Evolutionary conservation across 345 rosid genomes (phyloP).

Genomic region (Euclidium syriacum): DNA sequence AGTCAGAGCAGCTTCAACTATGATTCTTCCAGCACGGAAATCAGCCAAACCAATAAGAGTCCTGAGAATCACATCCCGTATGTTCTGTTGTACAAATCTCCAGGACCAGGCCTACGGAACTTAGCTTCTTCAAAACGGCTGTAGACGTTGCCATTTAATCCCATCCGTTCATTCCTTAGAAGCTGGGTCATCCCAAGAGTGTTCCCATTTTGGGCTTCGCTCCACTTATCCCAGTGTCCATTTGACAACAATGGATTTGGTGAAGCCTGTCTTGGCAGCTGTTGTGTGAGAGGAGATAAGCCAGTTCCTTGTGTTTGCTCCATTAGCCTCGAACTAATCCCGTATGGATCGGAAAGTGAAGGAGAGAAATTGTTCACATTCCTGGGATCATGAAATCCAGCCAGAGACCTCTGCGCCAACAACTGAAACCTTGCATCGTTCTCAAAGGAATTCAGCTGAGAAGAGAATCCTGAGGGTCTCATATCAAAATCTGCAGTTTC

Average conservation of each 20-base stretch:
- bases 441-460: slow-evolving; percentile 47
- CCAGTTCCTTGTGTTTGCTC: slow-evolving; percentile 50
- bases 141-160: slow-evolving; percentile 45
- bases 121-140: slow-evolving; percentile 57
- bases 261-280: slow-evolving; percentile 48
- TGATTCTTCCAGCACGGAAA: neutral
- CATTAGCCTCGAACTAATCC: slow-evolving; percentile 51
- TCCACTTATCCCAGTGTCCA: slow-evolving; percentile 79
- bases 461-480: slow-evolving; percentile 45
- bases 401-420: slow-evolving; percentile 61
- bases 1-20: slow-evolving; percentile 2
- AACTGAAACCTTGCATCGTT: slow-evolving; percentile 61
- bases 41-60: slow-evolving; percentile 11
- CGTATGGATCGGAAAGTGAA: slow-evolving; percentile 42
- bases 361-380: slow-evolving; percentile 41
- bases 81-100: slow-evolving; percentile 57
- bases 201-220: slow-evolving; percentile 54
- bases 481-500: slow-evolving; percentile 49
- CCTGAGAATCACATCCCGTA: slow-evolving; percentile 51
- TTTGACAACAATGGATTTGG: slow-evolving; percentile 50
- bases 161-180: slow-evolving; percentile 58
- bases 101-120: slow-evolving; percentile 57
- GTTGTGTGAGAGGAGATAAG: slow-evolving; percentile 44
- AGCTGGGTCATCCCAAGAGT: slow-evolving; percentile 46
- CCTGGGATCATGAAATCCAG: slow-evolving; percentile 47